Evolutionary conservation across 2,329 filamentous ascomycete species (phyloP), one percentile per base, ranked within the genome.

Genomic region (Apiospora malaysiana): DNA sequence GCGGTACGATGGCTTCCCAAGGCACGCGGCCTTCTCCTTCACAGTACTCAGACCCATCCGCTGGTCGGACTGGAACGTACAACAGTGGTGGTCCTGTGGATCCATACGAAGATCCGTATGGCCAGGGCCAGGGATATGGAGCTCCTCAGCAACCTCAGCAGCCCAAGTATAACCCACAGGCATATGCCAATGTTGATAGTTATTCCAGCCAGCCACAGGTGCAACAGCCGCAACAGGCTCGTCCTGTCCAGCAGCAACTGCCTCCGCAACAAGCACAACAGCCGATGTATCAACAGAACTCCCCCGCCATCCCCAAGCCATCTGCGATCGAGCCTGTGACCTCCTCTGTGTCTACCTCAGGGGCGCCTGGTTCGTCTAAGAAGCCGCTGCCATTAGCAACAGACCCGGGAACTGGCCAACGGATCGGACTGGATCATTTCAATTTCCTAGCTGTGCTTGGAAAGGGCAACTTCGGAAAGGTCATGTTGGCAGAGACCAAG

Each of bases 381-480:
- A 93, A 92, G 82, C 85, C 90, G 37, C 85, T 93, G 45, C 93
- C 93, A n/a, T 85, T 90, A 66, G 92, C 92, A 27, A 93, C 90
- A 73, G 87, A 92, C 71, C 85, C 89, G 3, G 93, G 93, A 51
- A 94, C 92, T 71, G 93, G 93, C 43, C 89, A 92, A 78, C 90
- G 95, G 69, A 98, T 99, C 79, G 96, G 96, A 23, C 86, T 99
- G 65, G 97, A 99, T 80, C 95, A 99, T 83, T 99, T 99, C 88
- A 99, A 99, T 81, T 99, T 99, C 88, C 88, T 99, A 75, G 95
- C 97, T 74, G 96, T 99, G 69, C 89, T 99, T 74, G 96, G 96
- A 79, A 99, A 99, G 84, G 96, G 96, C 85, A 99, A 99, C 84
- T 99, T 99, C 80, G 96, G 96, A 82, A 99, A 99, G 84, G 96